Base-by-base conservation (phyloP, 257 asterid genomes). In the Solanum paucissectum region DNA sequence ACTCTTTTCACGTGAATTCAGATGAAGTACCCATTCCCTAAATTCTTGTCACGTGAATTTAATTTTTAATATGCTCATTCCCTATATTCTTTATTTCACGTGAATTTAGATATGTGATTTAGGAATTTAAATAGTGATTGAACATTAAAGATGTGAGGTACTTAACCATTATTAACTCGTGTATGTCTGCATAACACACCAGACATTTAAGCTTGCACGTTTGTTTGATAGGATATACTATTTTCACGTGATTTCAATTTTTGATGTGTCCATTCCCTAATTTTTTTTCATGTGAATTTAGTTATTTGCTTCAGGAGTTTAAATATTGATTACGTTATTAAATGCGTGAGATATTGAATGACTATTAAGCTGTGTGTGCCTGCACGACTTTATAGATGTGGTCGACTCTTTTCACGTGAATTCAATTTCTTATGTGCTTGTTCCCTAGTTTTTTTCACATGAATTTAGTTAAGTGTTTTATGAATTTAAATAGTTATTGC, bases 381-480 rank as follows among this genome's bases (percentile, higher is more conserved):
- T 18, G 11, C n/a, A 20, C 5, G 25, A 20, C n/a, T 20, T 20
- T 9, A 2, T 1, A 18, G 4, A 0, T 20, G 64, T 55, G 64
- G 10, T 2, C 3, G 4, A 55, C 64, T 55, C 1, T 55, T 55
- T 55, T 55, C 3, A 55, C 64, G 0, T 20, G 25, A 55, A 55
- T 2, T 55, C 2, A 4, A 7, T 3, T 55, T 55, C 0, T 1
- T 18, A 20, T 3, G 10, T 55, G 5, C 4, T 3, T 20, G 11
- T 20, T 58, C 11, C 2, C 5, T 58, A 58, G 12, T 6, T 58
- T 55, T 55, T 0, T 20, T 0, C 25, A 55, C 11, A 1, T 55
- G n/a, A 55, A 55, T 55, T 55, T 2, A 55, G 64, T 20, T 55
- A 55, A 55, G 64, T 55, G n/a, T 0, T 55, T 7, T 55, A 7